Conservation (phyloP, 768 basidiomycete genomes). For the Macrolepiota fuliginosa region DNA sequence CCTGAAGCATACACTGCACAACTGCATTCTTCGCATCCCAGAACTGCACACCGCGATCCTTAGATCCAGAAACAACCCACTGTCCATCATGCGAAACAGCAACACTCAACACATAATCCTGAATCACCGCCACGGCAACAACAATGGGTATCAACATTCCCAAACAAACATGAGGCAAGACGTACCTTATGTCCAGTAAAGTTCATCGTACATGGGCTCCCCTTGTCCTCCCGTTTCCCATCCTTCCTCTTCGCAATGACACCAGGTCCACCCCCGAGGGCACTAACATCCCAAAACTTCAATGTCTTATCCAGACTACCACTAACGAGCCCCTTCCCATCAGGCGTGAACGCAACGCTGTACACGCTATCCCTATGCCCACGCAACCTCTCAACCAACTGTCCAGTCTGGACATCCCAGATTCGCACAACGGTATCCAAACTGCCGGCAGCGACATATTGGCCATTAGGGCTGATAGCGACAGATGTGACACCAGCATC, state of each 20-base stretch:
- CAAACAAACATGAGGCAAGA: not conserved
- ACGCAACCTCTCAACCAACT: conserved; percentile 63
- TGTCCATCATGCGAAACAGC: conserved; percentile 75
- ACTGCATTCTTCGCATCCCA: conserved; percentile 59
- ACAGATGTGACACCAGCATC: conserved; percentile 71
- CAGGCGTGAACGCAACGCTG: conserved; percentile 88
- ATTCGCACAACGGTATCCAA: conserved; percentile 72
- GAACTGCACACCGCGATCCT: conserved; percentile 81
- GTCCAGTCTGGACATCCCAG: conserved; percentile 67
- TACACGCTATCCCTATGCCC: conserved; percentile 84
- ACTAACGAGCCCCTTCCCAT: conserved; percentile 84
- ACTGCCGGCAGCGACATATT: conserved; percentile 58
- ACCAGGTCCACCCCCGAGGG: conserved; percentile 63
- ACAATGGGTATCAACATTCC: conserved; percentile 34
- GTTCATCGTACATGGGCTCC: conserved; percentile 62
- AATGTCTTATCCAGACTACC: conserved; percentile 85
- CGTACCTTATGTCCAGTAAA: conserved; percentile 81
- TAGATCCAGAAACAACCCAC: conserved; percentile 76
- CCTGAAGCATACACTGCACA: conserved; percentile 76
- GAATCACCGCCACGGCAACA: conserved; percentile 28
- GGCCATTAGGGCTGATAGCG: conserved; percentile 70
- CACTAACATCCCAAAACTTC: conserved; percentile 82
- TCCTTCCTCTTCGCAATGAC: conserved; percentile 28
- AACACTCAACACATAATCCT: conserved; percentile 47
- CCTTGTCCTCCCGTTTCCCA: conserved; percentile 59